Base-by-base conservation (phyloP, 495 filamentous ascomycete genomes). In the Trichocladium antarcticum region DNA sequence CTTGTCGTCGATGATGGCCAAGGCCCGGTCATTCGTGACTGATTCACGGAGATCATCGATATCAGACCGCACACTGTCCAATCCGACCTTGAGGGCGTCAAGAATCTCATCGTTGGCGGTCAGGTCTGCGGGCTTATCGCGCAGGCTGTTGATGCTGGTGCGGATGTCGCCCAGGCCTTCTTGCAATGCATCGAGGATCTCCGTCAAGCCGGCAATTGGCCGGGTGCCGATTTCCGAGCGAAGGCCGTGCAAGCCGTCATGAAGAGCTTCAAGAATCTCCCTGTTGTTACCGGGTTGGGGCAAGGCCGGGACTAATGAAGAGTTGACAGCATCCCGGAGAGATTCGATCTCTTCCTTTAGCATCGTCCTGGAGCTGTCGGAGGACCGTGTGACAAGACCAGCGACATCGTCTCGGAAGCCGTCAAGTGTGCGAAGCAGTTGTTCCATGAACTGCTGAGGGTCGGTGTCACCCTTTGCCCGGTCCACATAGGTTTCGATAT, bases 41-140 rank as follows among this genome's bases (percentile, higher is more conserved):
- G 64, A 46, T 10, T 79, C 71, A 3, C 84, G 80, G 35, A 96
- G 68, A n/a, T 70, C 70, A 35, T 89, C 85, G 49, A 95, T 81
- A 28, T 95, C 89, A 22, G 77, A 69, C 51, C 80, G 79, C 29
- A 95, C 71, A 21, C 71, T 74, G 32, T 80, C 78, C 11, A 95
- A 66, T 0, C 89, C 89, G 36, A 80, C 80, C 55, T 83, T 92
- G 42, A 96, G 74, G 1, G 86, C 83, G 45, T 94, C 86, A 5
- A 94, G 73, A 38, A 94, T 89, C 58, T 94, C 87, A 45, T 88
- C 82, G 47, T 80, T 86, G 20, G 82, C 81, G 15, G 85, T 87
- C 63, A 87, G 76, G 52, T 88, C 84, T 1, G 79, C 70, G 6
- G 87, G 85, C 69, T 87, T 88, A 53, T 89, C 79, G 19, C 80